Conservation (phyloP, 225 moss, liverwort and hornwort species). For the Ulota crispa region DNA sequence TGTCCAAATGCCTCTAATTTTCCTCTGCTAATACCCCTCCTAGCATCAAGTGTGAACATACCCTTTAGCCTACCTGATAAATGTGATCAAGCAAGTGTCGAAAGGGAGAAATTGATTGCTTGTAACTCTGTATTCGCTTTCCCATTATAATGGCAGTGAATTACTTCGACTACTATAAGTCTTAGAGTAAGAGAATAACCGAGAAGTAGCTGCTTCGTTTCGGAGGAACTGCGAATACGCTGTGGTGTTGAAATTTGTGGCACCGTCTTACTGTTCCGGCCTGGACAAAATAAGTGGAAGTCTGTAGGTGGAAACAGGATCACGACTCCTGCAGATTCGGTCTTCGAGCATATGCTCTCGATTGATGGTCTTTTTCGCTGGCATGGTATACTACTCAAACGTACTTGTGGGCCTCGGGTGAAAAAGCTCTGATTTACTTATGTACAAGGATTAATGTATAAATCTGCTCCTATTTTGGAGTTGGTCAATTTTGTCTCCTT, state of each 20-base stretch:
- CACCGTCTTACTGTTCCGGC: not conserved
- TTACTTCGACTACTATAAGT: not conserved
- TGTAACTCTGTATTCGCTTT: not conserved
- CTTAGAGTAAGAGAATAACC: not conserved
- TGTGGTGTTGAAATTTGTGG: not conserved
- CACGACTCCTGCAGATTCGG: not conserved
- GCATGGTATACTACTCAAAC: no score
- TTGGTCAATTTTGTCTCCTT: no score
- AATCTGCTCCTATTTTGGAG: no score
- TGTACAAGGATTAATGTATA: no score
- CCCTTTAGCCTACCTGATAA: no score
- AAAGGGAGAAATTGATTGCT: not conserved
- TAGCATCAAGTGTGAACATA: no score
- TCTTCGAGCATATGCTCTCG: not conserved
- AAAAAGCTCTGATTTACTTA: no score
- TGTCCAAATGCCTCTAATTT: no score
- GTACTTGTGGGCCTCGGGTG: no score
- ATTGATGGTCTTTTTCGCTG: not conserved
- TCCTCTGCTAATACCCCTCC: no score
- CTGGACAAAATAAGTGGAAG: not conserved
- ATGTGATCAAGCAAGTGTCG: not conserved
- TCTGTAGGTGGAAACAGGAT: not conserved
- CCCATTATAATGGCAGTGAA: not conserved
- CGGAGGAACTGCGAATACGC: not conserved
- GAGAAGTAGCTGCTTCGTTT: not conserved